Evolutionary conservation across 441 rosid genomes (phyloP).

Genomic region (Kokia cookei): DNA sequence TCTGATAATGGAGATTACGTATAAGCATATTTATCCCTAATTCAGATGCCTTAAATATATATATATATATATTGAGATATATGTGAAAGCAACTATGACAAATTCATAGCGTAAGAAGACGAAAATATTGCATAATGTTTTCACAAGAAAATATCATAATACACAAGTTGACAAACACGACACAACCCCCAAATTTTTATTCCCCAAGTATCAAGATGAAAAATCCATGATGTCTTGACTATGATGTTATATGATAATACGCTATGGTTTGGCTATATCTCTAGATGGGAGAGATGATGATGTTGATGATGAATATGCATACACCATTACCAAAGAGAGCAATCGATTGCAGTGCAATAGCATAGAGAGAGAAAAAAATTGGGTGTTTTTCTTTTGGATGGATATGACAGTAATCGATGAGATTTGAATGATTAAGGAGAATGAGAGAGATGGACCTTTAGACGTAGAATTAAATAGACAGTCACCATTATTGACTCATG

Average conservation of each 20-base stretch:
- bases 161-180: slow-evolving; percentile 16
- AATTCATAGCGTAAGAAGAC: not conserved
- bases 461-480: not conserved
- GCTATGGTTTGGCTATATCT: not conserved
- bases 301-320: slow-evolving; percentile 18
- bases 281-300: not conserved
- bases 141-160: slow-evolving; percentile 14
- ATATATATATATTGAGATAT: no score
- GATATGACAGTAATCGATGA: slow-evolving; percentile 14
- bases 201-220: slow-evolving; percentile 10
- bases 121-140: slow-evolving; percentile 2
- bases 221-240: slow-evolving; percentile 8
- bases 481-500: slow-evolving; percentile 30
- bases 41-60: no score
- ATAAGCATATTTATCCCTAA: no score
- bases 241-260: not conserved
- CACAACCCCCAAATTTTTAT: not conserved
- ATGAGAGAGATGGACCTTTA: not conserved
- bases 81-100: not conserved
- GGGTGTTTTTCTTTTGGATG: not conserved
- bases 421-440: not conserved
- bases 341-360: slow-evolving; percentile 15
- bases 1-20: not conserved
- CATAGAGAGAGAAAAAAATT: not conserved
- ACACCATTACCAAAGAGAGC: slow-evolving; percentile 11